Evolutionary conservation across 441 rosid genomes (phyloP), one percentile per base, ranked within the genome.

Genomic region (Arabidopsis lyrata): DNA sequence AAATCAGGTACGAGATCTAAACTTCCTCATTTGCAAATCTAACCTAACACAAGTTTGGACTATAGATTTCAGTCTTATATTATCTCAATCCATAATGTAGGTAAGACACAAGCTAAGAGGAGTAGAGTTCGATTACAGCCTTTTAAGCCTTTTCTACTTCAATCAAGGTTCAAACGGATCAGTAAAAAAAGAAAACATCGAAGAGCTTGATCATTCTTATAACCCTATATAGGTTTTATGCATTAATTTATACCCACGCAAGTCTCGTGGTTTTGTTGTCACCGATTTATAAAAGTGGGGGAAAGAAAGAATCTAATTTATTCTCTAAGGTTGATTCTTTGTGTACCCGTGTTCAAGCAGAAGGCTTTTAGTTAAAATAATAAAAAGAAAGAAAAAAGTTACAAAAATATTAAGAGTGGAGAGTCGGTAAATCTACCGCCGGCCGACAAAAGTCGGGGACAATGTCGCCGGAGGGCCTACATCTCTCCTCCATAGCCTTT

Each of bases 341-440:
- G 24, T 27, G 42, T 52, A 59, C 34, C 59, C 60, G 42, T 57
- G 68, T 53, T 52, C 63, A 52, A 42, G 53, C 13, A 10, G 54
- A 52, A 47, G 4, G 20, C 54, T 44, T 62, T 56, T 35, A 36
- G 22, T 29, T 55, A 63, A 29, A 69, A 20, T 63, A 76, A 36
- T 22, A 6, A 29, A 36, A 41, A 29, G 18, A 9, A 76, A 64
- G 44, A 8, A 22, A 63, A 64, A 60, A 29, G 31, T 4, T 29
- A 4, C 3, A 29, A 16, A 27, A 6, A 31, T 48, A 8, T 9
- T 2, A 7, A 34, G 70, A 76, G 74, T 68, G 71, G 71, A 76
- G 80, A 75, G 83, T 84, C 82, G 86, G 90, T 81, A 61, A 75
- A 75, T 83, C 74, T 86, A 86, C 80, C 77, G 85, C 83, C 85